Evolutionary conservation across 495 filamentous ascomycete species (phyloP).

Genomic region (Elasticomyces elasticus): DNA sequence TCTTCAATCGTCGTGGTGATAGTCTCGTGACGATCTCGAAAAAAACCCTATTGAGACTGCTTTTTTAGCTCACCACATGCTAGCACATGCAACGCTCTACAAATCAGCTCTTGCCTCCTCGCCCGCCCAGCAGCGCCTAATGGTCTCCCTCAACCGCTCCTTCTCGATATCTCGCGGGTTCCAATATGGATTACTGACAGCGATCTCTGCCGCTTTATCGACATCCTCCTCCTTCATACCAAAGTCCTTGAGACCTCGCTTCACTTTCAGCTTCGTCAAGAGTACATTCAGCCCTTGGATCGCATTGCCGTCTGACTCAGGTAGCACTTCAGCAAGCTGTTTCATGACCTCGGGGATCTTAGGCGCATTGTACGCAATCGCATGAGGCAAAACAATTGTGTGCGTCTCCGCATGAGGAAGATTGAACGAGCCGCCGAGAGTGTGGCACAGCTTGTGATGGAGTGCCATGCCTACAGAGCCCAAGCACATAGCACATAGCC

Average conservation of each 20-base stretch:
- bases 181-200: conserved; percentile 53
- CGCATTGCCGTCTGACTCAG: conserved; percentile 49
- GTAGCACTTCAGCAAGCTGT: conserved; percentile 47
- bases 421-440: conserved; percentile 57
- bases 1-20: no score
- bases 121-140: conserved; percentile 58
- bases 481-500: conserved; percentile 51
- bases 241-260: conserved; percentile 47
- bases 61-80: not conserved
- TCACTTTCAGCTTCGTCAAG: conserved; percentile 46
- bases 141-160: conserved; percentile 49
- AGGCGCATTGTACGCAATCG: conserved; percentile 58
- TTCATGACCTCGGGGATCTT: conserved; percentile 50
- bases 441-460: conserved; percentile 64
- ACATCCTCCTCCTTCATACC: conserved; percentile 59
- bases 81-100: conserved; percentile 28
- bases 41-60: not conserved
- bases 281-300: conserved; percentile 53
- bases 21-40: no score
- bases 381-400: conserved; percentile 57
- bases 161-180: conserved; percentile 53
- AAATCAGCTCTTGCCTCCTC: conserved; percentile 51
- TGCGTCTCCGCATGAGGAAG: conserved; percentile 63
- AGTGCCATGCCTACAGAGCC: conserved; percentile 58
- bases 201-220: conserved; percentile 56